Evolutionary conservation across 2,329 filamentous ascomycete species (phyloP), one percentile per base, ranked within the genome.

Genomic region (Cladobotryum mycophilum): DNA sequence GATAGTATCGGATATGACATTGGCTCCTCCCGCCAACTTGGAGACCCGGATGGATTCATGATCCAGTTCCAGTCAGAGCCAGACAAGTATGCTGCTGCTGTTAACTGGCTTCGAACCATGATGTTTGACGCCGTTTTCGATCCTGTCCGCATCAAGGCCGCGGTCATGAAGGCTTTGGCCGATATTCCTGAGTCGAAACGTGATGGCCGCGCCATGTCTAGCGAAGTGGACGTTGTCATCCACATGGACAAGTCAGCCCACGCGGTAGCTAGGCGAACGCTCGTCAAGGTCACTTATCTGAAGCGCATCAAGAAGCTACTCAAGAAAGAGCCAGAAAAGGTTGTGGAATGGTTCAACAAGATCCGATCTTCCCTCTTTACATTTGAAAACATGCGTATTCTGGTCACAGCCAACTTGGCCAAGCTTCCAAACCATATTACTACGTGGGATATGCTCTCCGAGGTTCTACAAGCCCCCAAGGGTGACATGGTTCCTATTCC

Each of bases 111-210:
- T 12, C 84, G 84, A 17, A 87, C 88, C 12, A 79, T 97, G 68
- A 85, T 96, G 67, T 95, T 92, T 65, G 85, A 95, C 64, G 87
- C 88, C 37, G 76, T 96, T 47, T 96, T 97, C 61, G 92, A 97
- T 61, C 78, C 85, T 3, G 71, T 74, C 45, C 75, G 82, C 20
- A 72, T 86, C 46, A 79, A 78, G 58, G 80, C 88, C 56, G 73
- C 76, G 18, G 72, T 95, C 14, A 84, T 84, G 52, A 95, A 96
- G 67, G 82, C 95, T 42, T 76, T 96, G 15, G 90, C 91, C 3
- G 92, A 97, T 60, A 86, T 99, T 15, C 93, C 93, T 0, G 90
- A 96, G 63, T 78, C 84, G 47, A 99, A 97, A 75, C 88, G 93
- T 40, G 88, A 87, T 59, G 93, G 93, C 1, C 81, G 84, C 51